Conservation (phyloP, 2,329 filamentous ascomycete species). For the Beauveria brongniartii region DNA sequence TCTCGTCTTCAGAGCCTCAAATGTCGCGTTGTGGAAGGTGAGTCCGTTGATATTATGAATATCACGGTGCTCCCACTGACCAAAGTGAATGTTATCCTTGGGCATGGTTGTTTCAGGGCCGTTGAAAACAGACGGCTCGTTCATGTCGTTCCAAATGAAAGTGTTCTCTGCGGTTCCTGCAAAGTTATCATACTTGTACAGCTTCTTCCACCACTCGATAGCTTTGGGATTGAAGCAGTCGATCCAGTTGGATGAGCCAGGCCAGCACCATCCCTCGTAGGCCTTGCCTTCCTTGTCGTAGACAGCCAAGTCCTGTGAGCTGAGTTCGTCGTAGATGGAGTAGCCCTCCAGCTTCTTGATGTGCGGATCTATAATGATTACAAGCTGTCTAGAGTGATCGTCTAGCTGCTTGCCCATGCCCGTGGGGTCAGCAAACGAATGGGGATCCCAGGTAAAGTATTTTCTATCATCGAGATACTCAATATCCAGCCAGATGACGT, state of each 20-base stretch:
- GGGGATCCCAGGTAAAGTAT: conserved; percentile 94
- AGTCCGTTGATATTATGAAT: conserved; percentile 93
- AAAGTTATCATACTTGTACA: conserved; percentile 85
- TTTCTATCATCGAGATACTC: conserved; percentile 96
- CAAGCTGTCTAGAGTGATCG: conserved; percentile 77
- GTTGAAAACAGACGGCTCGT: conserved; percentile 97
- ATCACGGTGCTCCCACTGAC: conserved; percentile 92
- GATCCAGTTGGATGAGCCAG: conserved; percentile 91
- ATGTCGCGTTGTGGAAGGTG: conserved; percentile 93
- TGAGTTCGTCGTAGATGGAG: conserved; percentile 68
- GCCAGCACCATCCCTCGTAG: conserved; percentile 99
- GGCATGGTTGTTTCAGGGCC: conserved; percentile 98
- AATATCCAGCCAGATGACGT: conserved; percentile 98
- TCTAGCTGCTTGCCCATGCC: conserved; percentile 85
- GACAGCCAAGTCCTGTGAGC: conserved; percentile 73
- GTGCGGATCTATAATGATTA: conserved; percentile 92
- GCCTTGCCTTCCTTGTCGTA: conserved; percentile 83
- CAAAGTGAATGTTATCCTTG: conserved; percentile 91
- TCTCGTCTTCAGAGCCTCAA: conserved; percentile 72
- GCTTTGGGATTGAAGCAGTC: conserved; percentile 94
- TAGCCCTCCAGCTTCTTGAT: conserved; percentile 90
- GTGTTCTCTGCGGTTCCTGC: conserved; percentile 79
- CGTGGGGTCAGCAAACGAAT: conserved; percentile 79
- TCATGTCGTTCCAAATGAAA: conserved; percentile 99
- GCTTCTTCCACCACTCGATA: conserved; percentile 78